Conservation (phyloP, 352 stramenopile genomes). For the Globisporangium perplexum region DNA sequence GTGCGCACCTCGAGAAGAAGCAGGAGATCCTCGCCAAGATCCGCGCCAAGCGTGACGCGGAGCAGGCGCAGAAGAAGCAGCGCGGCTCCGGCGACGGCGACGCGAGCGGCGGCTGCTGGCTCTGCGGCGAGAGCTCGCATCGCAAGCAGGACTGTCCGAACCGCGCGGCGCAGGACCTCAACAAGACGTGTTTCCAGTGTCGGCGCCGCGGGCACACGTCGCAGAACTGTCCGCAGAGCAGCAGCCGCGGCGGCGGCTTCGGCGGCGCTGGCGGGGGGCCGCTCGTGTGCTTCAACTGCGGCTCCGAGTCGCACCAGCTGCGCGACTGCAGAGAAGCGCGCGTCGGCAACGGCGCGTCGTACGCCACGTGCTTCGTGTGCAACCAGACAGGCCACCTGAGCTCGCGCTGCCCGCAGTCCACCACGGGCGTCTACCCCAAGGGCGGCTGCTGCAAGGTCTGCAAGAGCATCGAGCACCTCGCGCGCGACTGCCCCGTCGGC, state of each 20-base stretch:
- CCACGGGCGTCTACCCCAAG: conserved; percentile 85
- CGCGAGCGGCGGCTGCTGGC: conserved; percentile 45
- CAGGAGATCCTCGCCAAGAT: conserved; percentile 73
- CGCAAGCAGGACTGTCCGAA: conserved; percentile 81
- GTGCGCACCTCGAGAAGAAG: conserved; percentile 64
- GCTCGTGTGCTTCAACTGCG: conserved; percentile 88
- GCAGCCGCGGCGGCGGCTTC: conserved; percentile 17
- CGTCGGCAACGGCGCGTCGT: conserved; percentile 57
- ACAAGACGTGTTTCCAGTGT: conserved; percentile 84
- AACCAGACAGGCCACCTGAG: conserved; percentile 82
- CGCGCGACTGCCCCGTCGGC: conserved; percentile 69
- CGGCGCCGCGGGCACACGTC: conserved; percentile 75
- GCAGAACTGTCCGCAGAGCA: conserved; percentile 70
- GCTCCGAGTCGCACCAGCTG: conserved; percentile 57
- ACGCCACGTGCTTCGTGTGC: conserved; percentile 87
- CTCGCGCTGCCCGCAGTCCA: conserved; percentile 81
- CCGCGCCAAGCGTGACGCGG: conserved; percentile 59
- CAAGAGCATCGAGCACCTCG: conserved; percentile 78
- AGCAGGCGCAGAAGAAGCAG: conserved; percentile 20
- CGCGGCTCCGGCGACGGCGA: conserved; percentile 12
- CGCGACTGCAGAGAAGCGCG: conserved; percentile 63
- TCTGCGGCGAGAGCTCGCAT: conserved; percentile 63
- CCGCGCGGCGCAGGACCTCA: conserved; percentile 50
- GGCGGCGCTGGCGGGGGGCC: conserved; percentile 15
- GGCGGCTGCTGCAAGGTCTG: conserved; percentile 88